These are phyloP conservation scores for Mrakia hoshinonis DNA, from an alignment of 768 basidiomycete species.

Conservation along the genomic window DNA sequence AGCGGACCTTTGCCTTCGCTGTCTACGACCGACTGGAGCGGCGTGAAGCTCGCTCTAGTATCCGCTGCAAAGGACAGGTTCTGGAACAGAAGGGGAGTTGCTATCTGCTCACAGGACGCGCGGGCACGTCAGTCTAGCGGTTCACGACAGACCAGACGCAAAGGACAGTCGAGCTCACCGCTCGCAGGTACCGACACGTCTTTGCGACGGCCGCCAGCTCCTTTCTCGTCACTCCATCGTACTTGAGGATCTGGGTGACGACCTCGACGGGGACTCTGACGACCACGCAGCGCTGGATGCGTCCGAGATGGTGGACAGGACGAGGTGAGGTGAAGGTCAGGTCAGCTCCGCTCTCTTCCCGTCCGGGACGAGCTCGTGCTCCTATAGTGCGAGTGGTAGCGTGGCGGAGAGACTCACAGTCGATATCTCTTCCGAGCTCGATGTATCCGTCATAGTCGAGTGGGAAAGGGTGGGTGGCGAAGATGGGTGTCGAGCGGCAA, in stretches of 20 bases:
- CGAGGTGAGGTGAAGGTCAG: neutral
- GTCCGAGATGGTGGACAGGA: no score
- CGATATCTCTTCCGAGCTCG: no score
- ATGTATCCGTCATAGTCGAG: no score
- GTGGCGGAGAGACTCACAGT: no score
- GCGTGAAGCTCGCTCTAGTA: neutral
- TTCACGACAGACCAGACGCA: neutral
- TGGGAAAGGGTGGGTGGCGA: no score
- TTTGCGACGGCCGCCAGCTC: no score
- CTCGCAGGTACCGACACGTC: no score
- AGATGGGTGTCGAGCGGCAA: no score
- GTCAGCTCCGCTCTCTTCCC: neutral
- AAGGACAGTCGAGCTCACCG: no score
- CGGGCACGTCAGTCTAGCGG: neutral
- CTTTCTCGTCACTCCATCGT: no score
- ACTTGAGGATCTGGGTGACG: constrained; percentile 4
- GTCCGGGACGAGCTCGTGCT: no score
- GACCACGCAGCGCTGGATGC: neutral
- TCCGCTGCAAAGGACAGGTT: neutral
- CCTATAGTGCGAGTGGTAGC: no score
- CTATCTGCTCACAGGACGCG: neutral
- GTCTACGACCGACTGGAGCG: neutral
- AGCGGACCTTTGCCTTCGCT: neutral
- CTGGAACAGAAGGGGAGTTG: neutral
- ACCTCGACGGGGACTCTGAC: neutral